A percentile compares a stretch with the other conserved stretches of the same genome.
Conservation (phyloP, 2,329 filamentous ascomycete species). For the Fusarium guadeloupense region DNA sequence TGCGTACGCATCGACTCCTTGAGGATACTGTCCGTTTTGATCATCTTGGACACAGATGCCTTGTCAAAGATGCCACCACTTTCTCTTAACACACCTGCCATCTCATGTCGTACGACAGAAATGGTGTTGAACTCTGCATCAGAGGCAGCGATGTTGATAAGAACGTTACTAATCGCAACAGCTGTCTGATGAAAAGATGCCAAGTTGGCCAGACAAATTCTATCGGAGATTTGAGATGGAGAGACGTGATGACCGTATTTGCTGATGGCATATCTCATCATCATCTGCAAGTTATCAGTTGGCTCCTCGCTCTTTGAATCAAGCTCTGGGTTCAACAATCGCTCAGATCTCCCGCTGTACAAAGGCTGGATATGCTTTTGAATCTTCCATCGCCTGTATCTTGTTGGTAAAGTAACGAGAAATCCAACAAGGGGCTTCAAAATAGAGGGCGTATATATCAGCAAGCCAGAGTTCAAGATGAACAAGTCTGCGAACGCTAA, state of each 20-base stretch:
- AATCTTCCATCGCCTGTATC: slow-evolving; percentile 28
- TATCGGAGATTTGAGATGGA: slow-evolving; percentile 39
- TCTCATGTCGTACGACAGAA: slow-evolving; percentile 50
- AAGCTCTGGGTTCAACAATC: not conserved
- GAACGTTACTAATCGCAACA: slow-evolving; percentile 52
- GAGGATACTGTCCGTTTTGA: slow-evolving; percentile 52
- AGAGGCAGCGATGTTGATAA: slow-evolving; percentile 51
- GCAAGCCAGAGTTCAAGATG: slow-evolving; percentile 46
- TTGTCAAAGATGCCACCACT: slow-evolving; percentile 49
- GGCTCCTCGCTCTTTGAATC: slow-evolving; percentile 6
- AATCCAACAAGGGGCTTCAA: slow-evolving; percentile 48
- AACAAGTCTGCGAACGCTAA: slow-evolving; percentile 46
- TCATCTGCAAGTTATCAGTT: slow-evolving; percentile 31
- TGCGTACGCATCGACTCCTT: slow-evolving; percentile 55
- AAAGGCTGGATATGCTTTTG: slow-evolving; percentile 18
- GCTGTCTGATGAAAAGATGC: slow-evolving; percentile 53
- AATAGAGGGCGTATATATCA: slow-evolving; percentile 43
- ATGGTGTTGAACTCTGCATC: slow-evolving; percentile 51
- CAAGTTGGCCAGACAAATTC: slow-evolving; percentile 45
- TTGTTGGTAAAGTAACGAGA: slow-evolving; percentile 27
- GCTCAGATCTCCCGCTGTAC: not conserved
- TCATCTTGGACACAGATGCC: slow-evolving; percentile 49
- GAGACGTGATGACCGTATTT: slow-evolving; percentile 38
- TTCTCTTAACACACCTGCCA: slow-evolving; percentile 41
- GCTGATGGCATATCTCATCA: slow-evolving; percentile 27